A percentile compares a stretch with the other conserved stretches of the same genome.
phyloP scores from a whole-genome alignment of 805 yeast species.

The Priceomyces fermenticarens region DNA sequence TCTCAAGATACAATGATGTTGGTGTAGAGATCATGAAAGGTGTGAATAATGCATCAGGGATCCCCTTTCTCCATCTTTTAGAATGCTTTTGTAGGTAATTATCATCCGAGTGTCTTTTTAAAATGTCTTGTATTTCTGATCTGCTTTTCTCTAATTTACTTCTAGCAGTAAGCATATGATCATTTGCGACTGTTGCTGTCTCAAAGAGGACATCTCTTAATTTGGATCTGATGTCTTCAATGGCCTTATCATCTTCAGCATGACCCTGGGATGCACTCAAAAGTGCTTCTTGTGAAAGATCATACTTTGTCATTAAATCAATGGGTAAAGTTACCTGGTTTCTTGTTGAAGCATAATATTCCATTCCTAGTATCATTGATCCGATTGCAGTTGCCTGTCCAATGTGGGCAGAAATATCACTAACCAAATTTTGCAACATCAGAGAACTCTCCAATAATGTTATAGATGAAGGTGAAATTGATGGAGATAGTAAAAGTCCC shows the following conservation, averaged over 20 bases:
- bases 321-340: slow-evolving; percentile 60
- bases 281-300: slow-evolving; percentile 62
- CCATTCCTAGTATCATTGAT: slow-evolving; percentile 56
- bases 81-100: slow-evolving; percentile 22
- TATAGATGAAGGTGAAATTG: slow-evolving; percentile 54
- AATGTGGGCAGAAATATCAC: slow-evolving; percentile 71
- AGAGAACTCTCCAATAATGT: slow-evolving; percentile 46
- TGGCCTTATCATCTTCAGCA: slow-evolving; percentile 21
- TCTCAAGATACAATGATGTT: slow-evolving; percentile 55
- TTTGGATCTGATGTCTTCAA: slow-evolving; percentile 25
- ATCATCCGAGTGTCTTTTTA: slow-evolving; percentile 20
- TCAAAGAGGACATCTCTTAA: slow-evolving; percentile 63
- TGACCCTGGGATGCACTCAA: slow-evolving; percentile 48
- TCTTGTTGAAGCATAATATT: slow-evolving; percentile 51
- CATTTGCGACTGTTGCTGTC: slow-evolving; percentile 74
- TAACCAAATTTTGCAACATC: slow-evolving; percentile 39
- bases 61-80: slow-evolving; percentile 39
- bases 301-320: slow-evolving; percentile 51
- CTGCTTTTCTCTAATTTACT: slow-evolving; percentile 44
- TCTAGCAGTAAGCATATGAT: slow-evolving; percentile 70
- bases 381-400: slow-evolving; percentile 81
- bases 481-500: slow-evolving; percentile 54
- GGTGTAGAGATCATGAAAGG: slow-evolving; percentile 73
- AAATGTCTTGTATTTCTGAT: slow-evolving; percentile 30
- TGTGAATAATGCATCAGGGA: slow-evolving; percentile 63